Evolutionary conservation across 2,329 filamentous ascomycete genomes (phyloP).

Genomic region (Fusarium succisae): DNA sequence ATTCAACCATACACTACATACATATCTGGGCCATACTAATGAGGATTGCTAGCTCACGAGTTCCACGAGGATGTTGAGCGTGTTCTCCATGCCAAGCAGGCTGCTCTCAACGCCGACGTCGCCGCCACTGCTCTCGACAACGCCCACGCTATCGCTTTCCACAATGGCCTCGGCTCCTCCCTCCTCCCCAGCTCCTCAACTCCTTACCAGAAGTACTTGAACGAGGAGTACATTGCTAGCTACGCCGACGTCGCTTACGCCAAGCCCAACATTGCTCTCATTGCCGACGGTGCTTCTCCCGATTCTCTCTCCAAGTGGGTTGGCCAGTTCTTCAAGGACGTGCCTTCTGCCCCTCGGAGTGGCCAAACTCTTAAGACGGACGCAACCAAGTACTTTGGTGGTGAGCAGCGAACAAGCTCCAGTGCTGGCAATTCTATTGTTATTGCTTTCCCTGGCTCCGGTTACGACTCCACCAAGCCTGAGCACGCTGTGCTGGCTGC

Average conservation of each 20-base stretch:
- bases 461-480: constrained; percentile 84
- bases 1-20: constrained; percentile 2
- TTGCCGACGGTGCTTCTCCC: constrained; percentile 86
- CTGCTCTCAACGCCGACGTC: constrained; percentile 71
- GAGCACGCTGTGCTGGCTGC: constrained; percentile 88
- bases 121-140: constrained; percentile 81
- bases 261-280: constrained; percentile 90
- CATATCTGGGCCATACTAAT: constrained; percentile 20
- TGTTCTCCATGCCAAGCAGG: constrained; percentile 80
- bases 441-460: constrained; percentile 91
- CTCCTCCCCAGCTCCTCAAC: constrained; percentile 77
- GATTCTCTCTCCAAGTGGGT: constrained; percentile 87
- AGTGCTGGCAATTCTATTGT: constrained; percentile 82
- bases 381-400: constrained; percentile 89
- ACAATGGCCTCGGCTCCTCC: constrained; percentile 86
- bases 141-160: constrained; percentile 88
- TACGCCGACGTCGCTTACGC: constrained; percentile 84
- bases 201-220: constrained; percentile 82
- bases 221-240: constrained; percentile 75
- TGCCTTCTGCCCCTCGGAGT: constrained; percentile 64
- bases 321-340: constrained; percentile 85
- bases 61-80: constrained; percentile 87
- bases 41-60: constrained; percentile 74
- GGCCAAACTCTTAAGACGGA: constrained; percentile 65
- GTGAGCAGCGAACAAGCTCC: constrained; percentile 89